A percentile compares a stretch with the other conserved stretches of the same genome.
phyloP scores from a whole-genome alignment of 2,329 filamentous ascomycete species.

The Raffaelea albimanens region DNA sequence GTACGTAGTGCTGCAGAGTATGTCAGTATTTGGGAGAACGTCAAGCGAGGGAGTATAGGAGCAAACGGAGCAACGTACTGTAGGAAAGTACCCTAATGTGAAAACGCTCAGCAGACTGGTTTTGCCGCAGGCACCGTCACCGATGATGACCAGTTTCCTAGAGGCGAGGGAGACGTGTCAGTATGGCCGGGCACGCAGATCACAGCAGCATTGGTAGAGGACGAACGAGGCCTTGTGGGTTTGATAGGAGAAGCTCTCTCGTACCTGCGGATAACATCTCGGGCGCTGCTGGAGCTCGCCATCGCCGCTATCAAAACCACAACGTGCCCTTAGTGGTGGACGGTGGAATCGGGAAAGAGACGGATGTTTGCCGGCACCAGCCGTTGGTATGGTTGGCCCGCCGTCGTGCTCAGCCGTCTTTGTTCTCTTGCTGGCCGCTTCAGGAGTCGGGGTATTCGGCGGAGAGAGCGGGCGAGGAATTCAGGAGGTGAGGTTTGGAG shows the following conservation, averaged over 20 bases:
- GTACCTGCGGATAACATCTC: constrained; percentile 29
- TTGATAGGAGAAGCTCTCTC: constrained; percentile 1
- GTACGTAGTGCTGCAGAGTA: constrained; percentile 46
- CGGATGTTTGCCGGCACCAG: too few species aligned
- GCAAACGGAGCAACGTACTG: constrained; percentile 50
- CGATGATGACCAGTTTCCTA: constrained; percentile 95
- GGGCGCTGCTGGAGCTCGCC: constrained; percentile 22
- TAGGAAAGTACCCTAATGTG: constrained; percentile 94
- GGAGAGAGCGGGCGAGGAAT: too few species aligned
- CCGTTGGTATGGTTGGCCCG: too few species aligned
- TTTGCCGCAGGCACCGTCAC: constrained; percentile 95
- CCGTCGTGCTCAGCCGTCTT: too few species aligned
- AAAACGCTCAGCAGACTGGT: constrained; percentile 96
- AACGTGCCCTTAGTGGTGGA: too few species aligned
- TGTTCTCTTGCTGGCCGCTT: too few species aligned
- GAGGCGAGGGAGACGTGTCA: neutral
- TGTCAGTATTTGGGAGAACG: neutral
- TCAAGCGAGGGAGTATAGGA: neutral
- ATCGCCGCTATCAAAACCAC: constrained; percentile 13
- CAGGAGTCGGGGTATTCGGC: too few species aligned
- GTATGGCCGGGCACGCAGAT: neutral
- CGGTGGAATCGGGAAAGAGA: too few species aligned
- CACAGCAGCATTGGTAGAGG: neutral
- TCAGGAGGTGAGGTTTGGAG: too few species aligned
- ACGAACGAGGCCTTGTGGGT: neutral